Conservation (phyloP, 2,329 filamentous ascomycete species). For the Lecanicillium sp. region DNA sequence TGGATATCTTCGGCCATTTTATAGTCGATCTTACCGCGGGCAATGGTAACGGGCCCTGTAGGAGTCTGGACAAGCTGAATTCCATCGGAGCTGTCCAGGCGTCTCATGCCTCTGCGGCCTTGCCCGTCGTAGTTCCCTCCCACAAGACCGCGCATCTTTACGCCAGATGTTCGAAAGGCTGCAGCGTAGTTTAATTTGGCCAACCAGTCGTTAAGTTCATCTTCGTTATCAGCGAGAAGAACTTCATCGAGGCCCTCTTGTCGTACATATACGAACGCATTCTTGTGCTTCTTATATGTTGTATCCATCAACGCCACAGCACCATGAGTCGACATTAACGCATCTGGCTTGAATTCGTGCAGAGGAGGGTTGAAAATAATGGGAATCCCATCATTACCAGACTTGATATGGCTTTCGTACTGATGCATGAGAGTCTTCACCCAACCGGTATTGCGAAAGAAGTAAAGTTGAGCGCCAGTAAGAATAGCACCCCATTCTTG, state of each 20-base stretch:
- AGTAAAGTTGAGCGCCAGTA: constrained; percentile 93
- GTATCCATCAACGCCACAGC: constrained; percentile 82
- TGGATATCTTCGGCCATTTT: constrained; percentile 85
- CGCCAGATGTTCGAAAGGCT: constrained; percentile 84
- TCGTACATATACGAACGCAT: constrained; percentile 86
- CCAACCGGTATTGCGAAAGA: constrained; percentile 92
- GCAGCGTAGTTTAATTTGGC: constrained; percentile 94
- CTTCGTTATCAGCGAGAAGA: constrained; percentile 81
- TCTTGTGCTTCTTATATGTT: constrained; percentile 90
- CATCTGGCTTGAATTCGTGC: constrained; percentile 88
- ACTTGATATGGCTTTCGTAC: constrained; percentile 73
- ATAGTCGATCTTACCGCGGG: constrained; percentile 67
- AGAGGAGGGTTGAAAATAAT: constrained; percentile 88
- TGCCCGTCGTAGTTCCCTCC: constrained; percentile 83
- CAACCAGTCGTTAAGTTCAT: constrained; percentile 94
- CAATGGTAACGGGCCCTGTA: constrained; percentile 67
- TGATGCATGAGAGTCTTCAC: constrained; percentile 87
- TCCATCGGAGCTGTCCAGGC: constrained; percentile 59
- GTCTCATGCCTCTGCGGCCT: constrained; percentile 62
- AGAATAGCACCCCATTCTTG: constrained; percentile 97
- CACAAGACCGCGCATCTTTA: constrained; percentile 81
- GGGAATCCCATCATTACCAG: constrained; percentile 67
- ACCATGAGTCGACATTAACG: constrained; percentile 86
- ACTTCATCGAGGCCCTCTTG: constrained; percentile 85
- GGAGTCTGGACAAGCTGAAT: constrained; percentile 60